Conservation (phyloP, 192 early-diverging fungal genomes). For the Umbelopsis sp. region DNA sequence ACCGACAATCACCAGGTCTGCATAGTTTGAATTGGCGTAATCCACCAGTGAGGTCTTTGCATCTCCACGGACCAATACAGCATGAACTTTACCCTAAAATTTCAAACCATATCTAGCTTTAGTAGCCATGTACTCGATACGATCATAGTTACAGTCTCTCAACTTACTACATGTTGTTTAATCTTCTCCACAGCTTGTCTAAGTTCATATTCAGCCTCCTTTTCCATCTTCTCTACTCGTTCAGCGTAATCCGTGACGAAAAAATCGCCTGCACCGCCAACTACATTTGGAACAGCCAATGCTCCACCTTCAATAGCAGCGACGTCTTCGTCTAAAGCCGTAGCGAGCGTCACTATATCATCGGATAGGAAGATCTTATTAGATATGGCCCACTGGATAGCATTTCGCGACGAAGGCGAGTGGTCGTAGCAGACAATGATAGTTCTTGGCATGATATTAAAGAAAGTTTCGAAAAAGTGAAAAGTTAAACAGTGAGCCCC, state of each 20-base stretch:
- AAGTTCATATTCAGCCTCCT: slow-evolving; percentile 20
- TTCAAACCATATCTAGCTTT: too few relatives aligned
- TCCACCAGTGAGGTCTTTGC: slow-evolving; percentile 13
- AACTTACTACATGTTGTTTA: slow-evolving; percentile 25
- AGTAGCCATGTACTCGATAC: not conserved
- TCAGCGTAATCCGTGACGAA: slow-evolving; percentile 20
- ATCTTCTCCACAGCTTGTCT: slow-evolving; percentile 18
- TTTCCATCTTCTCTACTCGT: slow-evolving; percentile 23
- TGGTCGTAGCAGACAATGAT: slow-evolving; percentile 28
- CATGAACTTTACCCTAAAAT: slow-evolving; percentile 15
- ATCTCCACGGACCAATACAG: slow-evolving; percentile 19
- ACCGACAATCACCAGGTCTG: slow-evolving; percentile 27
- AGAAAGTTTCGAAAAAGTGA: not conserved
- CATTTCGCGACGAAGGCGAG: slow-evolving; percentile 1
- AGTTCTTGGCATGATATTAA: slow-evolving; percentile 9
- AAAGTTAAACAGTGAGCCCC: too few relatives aligned
- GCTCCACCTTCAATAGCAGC: slow-evolving; percentile 24
- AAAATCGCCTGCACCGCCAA: slow-evolving; percentile 18
- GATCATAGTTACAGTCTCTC: not conserved
- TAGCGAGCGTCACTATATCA: slow-evolving; percentile 17
- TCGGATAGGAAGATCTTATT: slow-evolving; percentile 16
- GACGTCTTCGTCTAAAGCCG: slow-evolving; percentile 25
- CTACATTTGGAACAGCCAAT: slow-evolving; percentile 12
- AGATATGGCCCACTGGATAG: slow-evolving; percentile 23
- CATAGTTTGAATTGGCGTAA: slow-evolving; percentile 18